Evolutionary conservation across 1,284 basidiomycete genomes (phyloP).

Genomic region (Fomitopsis palustris): DNA sequence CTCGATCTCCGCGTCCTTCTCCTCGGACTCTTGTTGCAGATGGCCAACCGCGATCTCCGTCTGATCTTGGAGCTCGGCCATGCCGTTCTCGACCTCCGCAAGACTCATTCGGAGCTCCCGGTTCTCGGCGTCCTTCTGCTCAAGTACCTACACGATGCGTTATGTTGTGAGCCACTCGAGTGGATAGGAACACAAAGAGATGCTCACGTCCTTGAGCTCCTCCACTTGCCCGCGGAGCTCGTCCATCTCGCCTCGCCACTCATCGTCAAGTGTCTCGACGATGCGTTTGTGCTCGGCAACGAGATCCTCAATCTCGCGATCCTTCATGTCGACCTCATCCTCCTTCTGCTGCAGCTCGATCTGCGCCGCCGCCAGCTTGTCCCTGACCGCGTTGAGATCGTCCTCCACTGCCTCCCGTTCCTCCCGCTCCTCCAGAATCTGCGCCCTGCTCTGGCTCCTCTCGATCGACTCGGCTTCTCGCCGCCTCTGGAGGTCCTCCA

Average conservation of each 20-base stretch:
- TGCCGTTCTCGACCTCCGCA: conserved; percentile 68
- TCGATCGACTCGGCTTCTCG: conserved; percentile 60
- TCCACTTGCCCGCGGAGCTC: conserved; percentile 68
- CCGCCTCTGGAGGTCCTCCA: conserved; percentile 66
- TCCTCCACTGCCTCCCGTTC: conserved; percentile 72
- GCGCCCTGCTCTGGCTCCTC: conserved; percentile 66
- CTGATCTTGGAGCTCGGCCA: conserved; percentile 65
- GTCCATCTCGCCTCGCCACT: conserved; percentile 77
- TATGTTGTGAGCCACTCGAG: neutral
- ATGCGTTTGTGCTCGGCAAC: conserved; percentile 65
- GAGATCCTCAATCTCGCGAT: conserved; percentile 67
- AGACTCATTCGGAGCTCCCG: conserved; percentile 71
- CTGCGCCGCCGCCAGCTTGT: conserved; percentile 71
- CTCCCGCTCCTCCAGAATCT: conserved; percentile 64
- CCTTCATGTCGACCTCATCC: conserved; percentile 75
- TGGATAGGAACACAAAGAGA: neutral
- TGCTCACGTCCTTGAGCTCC: conserved; percentile 70
- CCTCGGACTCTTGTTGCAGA: conserved; percentile 67
- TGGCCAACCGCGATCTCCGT: conserved; percentile 71
- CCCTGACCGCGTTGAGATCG: conserved; percentile 66
- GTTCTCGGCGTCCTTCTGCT: conserved; percentile 71
- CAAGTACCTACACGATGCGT: conserved; percentile 49
- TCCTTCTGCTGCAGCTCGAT: conserved; percentile 83
- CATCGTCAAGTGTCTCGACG: conserved; percentile 65
- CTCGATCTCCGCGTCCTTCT: conserved; percentile 68